A percentile compares a stretch with the other conserved stretches of the same genome.
Conservation (phyloP, 192 early-diverging fungal genomes). For the Mortierella claussenii region DNA sequence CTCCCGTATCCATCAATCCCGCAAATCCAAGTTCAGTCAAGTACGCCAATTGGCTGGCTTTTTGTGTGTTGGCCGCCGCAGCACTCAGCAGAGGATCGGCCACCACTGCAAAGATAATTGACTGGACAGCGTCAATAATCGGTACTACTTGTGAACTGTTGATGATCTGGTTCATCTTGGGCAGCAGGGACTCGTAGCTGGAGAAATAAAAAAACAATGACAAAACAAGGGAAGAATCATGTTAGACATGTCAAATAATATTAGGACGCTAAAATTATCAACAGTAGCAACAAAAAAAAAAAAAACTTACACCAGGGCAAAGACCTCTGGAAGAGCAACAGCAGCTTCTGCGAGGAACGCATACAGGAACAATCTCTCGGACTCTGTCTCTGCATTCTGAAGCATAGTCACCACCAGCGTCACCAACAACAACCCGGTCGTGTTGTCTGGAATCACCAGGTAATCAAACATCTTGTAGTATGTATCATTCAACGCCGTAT, state of each 20-base stretch:
- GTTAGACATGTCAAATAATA: no score
- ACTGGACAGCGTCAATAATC: constrained; percentile 77
- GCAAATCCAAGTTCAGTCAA: constrained; percentile 67
- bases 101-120: constrained; percentile 75
- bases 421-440: constrained; percentile 69
- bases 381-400: constrained; percentile 76
- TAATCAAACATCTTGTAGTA: constrained; percentile 75
- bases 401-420: constrained; percentile 78
- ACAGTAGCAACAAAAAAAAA: neutral
- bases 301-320: constrained; percentile 74
- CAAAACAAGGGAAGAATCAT: no score
- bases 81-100: constrained; percentile 55
- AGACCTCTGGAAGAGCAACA: constrained; percentile 74
- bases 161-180: constrained; percentile 80
- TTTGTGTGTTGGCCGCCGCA: constrained; percentile 44
- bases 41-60: constrained; percentile 55
- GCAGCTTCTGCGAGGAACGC: constrained; percentile 82
- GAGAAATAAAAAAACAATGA: constrained; percentile 12
- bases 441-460: constrained; percentile 72
- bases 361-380: constrained; percentile 79
- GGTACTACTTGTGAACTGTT: constrained; percentile 70
- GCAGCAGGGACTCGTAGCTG: constrained; percentile 70
- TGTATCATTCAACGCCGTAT: constrained; percentile 52
- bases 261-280: no score
- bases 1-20: constrained; percentile 57